Base-by-base conservation (phyloP, 2,329 filamentous ascomycete species). In the Apiospora kogelbergensis region DNA sequence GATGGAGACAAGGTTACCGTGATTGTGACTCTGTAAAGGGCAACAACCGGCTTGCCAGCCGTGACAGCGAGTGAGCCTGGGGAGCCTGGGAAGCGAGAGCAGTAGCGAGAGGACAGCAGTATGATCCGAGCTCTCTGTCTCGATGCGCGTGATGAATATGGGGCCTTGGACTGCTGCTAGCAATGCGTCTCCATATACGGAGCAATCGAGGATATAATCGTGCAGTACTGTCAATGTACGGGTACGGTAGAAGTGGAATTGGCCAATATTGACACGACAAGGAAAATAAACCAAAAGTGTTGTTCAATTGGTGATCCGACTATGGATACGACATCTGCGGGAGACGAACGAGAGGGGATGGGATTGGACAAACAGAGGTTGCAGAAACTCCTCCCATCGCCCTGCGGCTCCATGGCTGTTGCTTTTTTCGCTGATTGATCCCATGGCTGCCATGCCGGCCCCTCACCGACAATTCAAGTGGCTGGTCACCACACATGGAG, bases 381-480 rank as follows among this genome's bases (percentile, higher is more conserved):
- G 48, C 48, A 57, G 48, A 57, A 57, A 57, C 26, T 57, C 48
- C 48, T 22, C 48, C 48, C 53, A 37, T n/a, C 11, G 20, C 5
- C 26, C 53, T 60, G 53, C 53, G 53, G 53, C 53, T 60, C 53
- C 11, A 37, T 37, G 33, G 20, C 13, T n/a, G 63, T 22, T 65
- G 63, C 37, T 17, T 69, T 41, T 57, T 69, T 41, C 33, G 20
- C 40, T 42, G n/a, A 22, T 46, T 30, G 26, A 48, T 46, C 3
- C 46, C 10, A 22, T 63, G 46, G 42, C 42, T 69, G 60, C 66
- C 63, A 69, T 69, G 60, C 66, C 63, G 70, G 69, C 57, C 67
- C 71, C 65, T 77, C 76, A 79, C 76, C 76, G 77, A 78, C 76
- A 79, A 79, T 78, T 78, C 68, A 70, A 76, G 77, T 76, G 77